Evolutionary conservation across 768 basidiomycete genomes (phyloP), one percentile per base, ranked within the genome.

Genomic region (Ramaria rubella): DNA sequence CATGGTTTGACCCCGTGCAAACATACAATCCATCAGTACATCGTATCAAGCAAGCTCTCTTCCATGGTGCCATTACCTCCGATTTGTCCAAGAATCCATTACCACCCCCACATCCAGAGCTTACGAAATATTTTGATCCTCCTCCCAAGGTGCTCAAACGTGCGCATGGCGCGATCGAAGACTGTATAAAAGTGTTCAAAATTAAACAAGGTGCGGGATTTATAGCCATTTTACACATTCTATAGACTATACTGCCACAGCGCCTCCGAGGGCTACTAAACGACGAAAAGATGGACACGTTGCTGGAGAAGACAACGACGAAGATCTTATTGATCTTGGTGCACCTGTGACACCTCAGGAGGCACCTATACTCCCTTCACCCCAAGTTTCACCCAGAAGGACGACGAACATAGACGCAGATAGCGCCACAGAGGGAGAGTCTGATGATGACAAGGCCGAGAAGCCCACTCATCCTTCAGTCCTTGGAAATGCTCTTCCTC

Each of bases 11-110:
- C 57, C 78, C 86, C 0, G 72, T 76, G 3, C 71, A 83, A 1
- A 90, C 94, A 1, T 96, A 81, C 69, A 96, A 95, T 63, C 94
- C 95, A 1, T 81, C 89, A 3, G 76, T 96, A 30, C 94, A 99
- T 64, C 85, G 94, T 51, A 79, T 86, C 56, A 95, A 94, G 68
- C 93, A 96, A 73, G 94, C 94, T 12, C 82, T 93, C 63, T 90
- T 95, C 70, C 94, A 96, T 65, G 80, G 80, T 50, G 92, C 92
- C 1, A 77, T 91, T 9, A 83, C 87, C 19, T 72, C 80, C 2
- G 89, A 96, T 65, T 68, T 94, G n/a, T 69, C 75, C 21, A 75
- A 75, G 6, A 76, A 90, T 55, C 91, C 92, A 0, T 77, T 95
- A 8, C 85, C 88, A 1, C 89, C 90, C 2, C 89, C 91, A 1